These are phyloP conservation scores for Aspergillus asperescens DNA, from an alignment of 495 filamentous ascomycete species.

Conservation along the genomic window DNA sequence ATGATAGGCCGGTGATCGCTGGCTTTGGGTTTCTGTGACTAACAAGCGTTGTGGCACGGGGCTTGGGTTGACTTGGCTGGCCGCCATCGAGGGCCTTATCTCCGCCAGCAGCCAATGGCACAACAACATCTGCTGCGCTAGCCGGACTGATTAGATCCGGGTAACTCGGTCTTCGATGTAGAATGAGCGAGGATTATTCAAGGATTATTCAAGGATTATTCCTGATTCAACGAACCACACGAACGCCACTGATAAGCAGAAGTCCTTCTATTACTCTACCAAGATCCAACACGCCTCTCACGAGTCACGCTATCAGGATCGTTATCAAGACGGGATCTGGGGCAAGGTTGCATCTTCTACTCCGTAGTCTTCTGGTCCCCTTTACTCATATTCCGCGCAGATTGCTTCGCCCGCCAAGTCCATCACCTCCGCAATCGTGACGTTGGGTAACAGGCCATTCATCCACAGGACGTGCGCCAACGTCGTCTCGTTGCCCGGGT, in stretches of 20 bases:
- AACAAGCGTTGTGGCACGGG: conserved; percentile 4
- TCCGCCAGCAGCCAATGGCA: neutral
- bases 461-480: conserved; percentile 6
- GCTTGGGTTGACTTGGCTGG: too few species aligned
- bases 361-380: too few species aligned
- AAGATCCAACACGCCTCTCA: too few species aligned
- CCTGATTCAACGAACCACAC: neutral
- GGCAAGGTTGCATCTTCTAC: neutral
- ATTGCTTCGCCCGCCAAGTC: conserved; percentile 1
- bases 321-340: neutral
- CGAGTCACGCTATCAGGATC: neutral
- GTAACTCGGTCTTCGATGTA: neutral
- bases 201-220: too few species aligned
- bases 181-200: too few species aligned
- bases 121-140: neutral
- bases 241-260: neutral
- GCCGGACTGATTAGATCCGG: neutral
- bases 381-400: conserved; percentile 4
- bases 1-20: neutral
- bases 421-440: conserved; percentile 8
- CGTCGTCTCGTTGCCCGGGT: neutral
- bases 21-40: conserved; percentile 4
- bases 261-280: too few species aligned
- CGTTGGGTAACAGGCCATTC: neutral
- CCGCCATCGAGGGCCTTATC: conserved; percentile 3